Base-by-base conservation (phyloP, 2,329 filamentous ascomycete species). In the Aureobasidium zeae region DNA sequence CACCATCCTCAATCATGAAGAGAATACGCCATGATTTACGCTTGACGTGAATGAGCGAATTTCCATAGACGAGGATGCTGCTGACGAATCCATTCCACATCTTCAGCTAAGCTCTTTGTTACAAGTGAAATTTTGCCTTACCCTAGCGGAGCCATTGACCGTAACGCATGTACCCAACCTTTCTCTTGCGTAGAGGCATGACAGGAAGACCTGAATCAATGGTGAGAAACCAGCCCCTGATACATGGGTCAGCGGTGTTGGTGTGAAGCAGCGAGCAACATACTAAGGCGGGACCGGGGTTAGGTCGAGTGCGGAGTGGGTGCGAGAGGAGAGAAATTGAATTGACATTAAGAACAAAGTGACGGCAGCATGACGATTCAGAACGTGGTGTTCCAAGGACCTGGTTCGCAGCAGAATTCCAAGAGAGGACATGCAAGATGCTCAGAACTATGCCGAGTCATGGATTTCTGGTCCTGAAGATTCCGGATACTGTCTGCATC, bases 1-100 rank as follows among this genome's bases (percentile, higher is more conserved):
- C 51, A 13, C 51, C 49, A 20, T 56, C 57, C 47, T 60, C 57
- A 19, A 60, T 55, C 39, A 60, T 56, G 46, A 55, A 59, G 0
- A 59, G 53, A n/a, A 39, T 39, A n/a, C 36, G 36, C 36, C 36
- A 39, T 26, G 46, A 45, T 30, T 48, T 41, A 24, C 45, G 46
- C 28, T 31, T n/a, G 11, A 12, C 46, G 30, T 44, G 38, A 17
- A 48, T 48, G 25, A 48, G 45, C 13, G 46, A 48, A n/a, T 45
- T 41, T 10, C 41, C 46, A 26, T 48, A 48, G 3, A 41, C 46
- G 15, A 48, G 30, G 9, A 48, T 48, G 16, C 46, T 41, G 41
- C 45, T 48, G 24, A 45, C 17, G 20, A 48, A 48, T 12, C 46
- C 46, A 41, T 41, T 48, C 13, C 12, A 31, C 8, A 3, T n/a